phyloP scores from a whole-genome alignment of 208 protist genomes.

The Trypanosoma platydactyli region DNA sequence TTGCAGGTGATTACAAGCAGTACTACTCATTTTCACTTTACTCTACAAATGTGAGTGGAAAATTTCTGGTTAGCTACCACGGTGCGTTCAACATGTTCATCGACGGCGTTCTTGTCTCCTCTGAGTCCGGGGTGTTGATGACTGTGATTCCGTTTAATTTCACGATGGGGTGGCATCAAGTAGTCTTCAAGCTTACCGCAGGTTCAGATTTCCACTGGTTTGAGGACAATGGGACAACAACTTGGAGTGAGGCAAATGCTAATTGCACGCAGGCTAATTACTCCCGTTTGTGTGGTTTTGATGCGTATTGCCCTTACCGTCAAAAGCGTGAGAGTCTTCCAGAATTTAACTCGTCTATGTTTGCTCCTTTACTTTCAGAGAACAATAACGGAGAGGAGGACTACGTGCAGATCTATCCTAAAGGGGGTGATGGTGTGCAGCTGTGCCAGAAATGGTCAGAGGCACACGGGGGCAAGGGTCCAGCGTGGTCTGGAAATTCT shows the following conservation, averaged over 20 bases:
- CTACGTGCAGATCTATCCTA: neutral
- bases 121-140: neutral
- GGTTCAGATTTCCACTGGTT: conserved; percentile 6
- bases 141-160: conserved; percentile 9
- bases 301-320: conserved; percentile 11
- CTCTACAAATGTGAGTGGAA: conserved; percentile 1
- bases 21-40: conserved; percentile 19
- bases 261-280: neutral
- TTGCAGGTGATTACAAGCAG: conserved; percentile 16
- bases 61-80: neutral
- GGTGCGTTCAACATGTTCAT: conserved; percentile 10
- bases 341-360: conserved; percentile 3
- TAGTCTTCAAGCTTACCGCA: conserved; percentile 10
- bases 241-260: neutral
- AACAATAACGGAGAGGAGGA: neutral
- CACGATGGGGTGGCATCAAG: conserved; percentile 1
- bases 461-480: neutral
- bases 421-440: conserved; percentile 2
- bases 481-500: conserved; percentile 1
- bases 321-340: conserved; percentile 1
- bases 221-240: conserved; percentile 1
- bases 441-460: conserved; percentile 10
- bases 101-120: neutral
- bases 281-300: conserved; percentile 9
- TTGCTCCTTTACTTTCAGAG: neutral